phyloP scores from a whole-genome alignment of 352 stramenopile genomes.

The Phytophthora rubi region DNA sequence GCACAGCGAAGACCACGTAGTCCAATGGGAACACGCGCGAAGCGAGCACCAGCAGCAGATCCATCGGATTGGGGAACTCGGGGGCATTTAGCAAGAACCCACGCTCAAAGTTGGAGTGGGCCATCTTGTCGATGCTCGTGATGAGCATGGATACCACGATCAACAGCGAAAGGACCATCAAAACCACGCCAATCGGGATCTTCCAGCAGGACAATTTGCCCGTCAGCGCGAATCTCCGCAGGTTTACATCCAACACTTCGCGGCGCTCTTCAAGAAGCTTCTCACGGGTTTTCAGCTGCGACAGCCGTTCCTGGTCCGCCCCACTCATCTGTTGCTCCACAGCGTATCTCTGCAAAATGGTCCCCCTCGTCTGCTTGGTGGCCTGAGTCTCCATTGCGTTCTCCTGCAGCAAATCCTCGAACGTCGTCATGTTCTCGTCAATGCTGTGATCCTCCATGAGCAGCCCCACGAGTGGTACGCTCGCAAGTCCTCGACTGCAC shows the following conservation, averaged over 20 bases:
- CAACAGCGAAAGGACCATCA: constrained; percentile 72
- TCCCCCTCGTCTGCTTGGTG: constrained; percentile 70
- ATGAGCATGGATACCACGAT: constrained; percentile 77
- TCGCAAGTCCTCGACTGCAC: constrained; percentile 70
- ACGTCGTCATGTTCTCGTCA: constrained; percentile 71
- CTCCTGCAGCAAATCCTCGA: constrained; percentile 76
- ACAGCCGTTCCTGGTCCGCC: constrained; percentile 73
- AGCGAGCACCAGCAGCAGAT: constrained; percentile 73
- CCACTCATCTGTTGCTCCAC: constrained; percentile 69
- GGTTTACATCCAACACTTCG: constrained; percentile 70
- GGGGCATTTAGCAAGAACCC: constrained; percentile 78
- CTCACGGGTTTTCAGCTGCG: constrained; percentile 75
- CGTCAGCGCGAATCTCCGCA: constrained; percentile 57
- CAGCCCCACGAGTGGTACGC: constrained; percentile 75
- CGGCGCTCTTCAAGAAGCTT: constrained; percentile 71
- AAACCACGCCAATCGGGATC: constrained; percentile 66
- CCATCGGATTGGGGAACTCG: constrained; percentile 75
- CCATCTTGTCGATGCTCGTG: constrained; percentile 83
- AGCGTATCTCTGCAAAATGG: constrained; percentile 73
- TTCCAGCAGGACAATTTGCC: constrained; percentile 65
- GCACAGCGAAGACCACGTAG: constrained; percentile 80
- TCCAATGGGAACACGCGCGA: constrained; percentile 83
- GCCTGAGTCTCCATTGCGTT: constrained; percentile 79
- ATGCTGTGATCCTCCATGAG: constrained; percentile 81
- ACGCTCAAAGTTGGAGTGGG: constrained; percentile 69